Evolutionary conservation across 352 stramenopile genomes (phyloP).

Genomic region (Globisporangium viniferum): DNA sequence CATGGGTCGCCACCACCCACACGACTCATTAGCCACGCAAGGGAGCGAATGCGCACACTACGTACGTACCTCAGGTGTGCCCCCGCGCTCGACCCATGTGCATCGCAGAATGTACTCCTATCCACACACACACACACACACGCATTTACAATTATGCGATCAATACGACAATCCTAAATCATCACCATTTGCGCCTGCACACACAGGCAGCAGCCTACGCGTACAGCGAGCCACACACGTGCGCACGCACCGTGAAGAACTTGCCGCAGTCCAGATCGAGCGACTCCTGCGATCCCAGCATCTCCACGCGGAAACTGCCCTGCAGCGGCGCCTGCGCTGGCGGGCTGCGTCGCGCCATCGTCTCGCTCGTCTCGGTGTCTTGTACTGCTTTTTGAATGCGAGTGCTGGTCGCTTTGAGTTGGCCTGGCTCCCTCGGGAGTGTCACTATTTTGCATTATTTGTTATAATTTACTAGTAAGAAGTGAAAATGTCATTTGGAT

Average conservation of each 20-base stretch:
- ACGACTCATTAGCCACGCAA: neutral
- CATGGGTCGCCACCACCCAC: neutral
- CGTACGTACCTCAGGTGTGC: constrained; percentile 44
- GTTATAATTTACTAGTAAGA: too few species aligned
- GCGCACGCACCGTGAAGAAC: constrained; percentile 67
- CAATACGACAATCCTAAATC: too few species aligned
- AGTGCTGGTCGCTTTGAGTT: too few species aligned
- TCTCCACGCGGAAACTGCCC: constrained; percentile 19
- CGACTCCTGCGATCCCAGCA: constrained; percentile 77
- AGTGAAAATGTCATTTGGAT: too few species aligned
- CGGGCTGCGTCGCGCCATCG: constrained; percentile 8
- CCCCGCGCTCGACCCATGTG: constrained; percentile 59
- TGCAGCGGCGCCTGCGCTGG: constrained; percentile 7
- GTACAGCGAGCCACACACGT: neutral
- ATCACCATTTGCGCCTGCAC: too few species aligned
- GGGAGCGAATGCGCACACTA: neutral
- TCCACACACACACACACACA: neutral
- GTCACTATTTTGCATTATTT: too few species aligned
- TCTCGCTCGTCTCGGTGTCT: too few species aligned
- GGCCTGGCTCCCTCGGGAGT: too few species aligned
- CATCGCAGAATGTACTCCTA: constrained; percentile 85
- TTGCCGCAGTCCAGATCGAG: constrained; percentile 83
- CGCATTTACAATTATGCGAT: too few species aligned
- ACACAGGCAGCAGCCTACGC: neutral
- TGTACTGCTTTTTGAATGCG: too few species aligned